These are phyloP conservation scores for Acrocalymma vagum DNA, from an alignment of 2,329 filamentous ascomycete genomes.

Conservation along the genomic window DNA sequence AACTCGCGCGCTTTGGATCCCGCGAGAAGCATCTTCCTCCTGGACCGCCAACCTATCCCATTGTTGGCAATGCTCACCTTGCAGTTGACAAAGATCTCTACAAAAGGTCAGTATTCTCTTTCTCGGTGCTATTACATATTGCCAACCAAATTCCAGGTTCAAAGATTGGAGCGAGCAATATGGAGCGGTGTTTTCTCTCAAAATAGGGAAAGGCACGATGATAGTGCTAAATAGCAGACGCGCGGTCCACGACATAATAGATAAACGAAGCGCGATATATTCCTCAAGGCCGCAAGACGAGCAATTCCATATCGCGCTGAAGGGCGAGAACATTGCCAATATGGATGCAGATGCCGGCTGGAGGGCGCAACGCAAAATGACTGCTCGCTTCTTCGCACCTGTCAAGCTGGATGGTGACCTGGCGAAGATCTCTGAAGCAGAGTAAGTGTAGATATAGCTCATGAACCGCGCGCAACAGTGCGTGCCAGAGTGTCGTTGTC, in stretches of 20 bases:
- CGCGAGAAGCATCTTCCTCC: slow-evolving; percentile 36
- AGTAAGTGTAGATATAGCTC: slow-evolving; percentile 21
- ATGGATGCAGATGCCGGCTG: slow-evolving; percentile 24
- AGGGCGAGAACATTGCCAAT: slow-evolving; percentile 26
- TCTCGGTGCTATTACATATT: slow-evolving; percentile 6
- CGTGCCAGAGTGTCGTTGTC: slow-evolving; percentile 13
- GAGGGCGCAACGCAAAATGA: slow-evolving; percentile 31
- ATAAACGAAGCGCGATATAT: slow-evolving; percentile 26
- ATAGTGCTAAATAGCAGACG: slow-evolving; percentile 25
- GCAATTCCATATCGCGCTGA: slow-evolving; percentile 17
- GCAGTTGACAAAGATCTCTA: slow-evolving; percentile 23
- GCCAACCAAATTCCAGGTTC: slow-evolving; percentile 18
- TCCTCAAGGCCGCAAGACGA: slow-evolving; percentile 20
- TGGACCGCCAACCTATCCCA: slow-evolving; percentile 34
- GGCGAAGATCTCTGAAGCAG: slow-evolving; percentile 29
- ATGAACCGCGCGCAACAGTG: slow-evolving; percentile 8
- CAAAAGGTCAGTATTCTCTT: slow-evolving; percentile 17
- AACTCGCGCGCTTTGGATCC: slow-evolving; percentile 26
- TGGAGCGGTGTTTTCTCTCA: slow-evolving; percentile 24
- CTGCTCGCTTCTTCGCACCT: slow-evolving; percentile 26
- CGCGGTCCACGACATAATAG: slow-evolving; percentile 26
- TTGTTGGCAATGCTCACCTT: slow-evolving; percentile 36
- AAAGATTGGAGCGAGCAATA: slow-evolving; percentile 32
- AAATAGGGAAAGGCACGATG: slow-evolving; percentile 27
- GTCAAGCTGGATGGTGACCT: slow-evolving; percentile 25